Base-by-base conservation (phyloP, 768 basidiomycete species). In the Podaxis carcinomalis region DNA sequence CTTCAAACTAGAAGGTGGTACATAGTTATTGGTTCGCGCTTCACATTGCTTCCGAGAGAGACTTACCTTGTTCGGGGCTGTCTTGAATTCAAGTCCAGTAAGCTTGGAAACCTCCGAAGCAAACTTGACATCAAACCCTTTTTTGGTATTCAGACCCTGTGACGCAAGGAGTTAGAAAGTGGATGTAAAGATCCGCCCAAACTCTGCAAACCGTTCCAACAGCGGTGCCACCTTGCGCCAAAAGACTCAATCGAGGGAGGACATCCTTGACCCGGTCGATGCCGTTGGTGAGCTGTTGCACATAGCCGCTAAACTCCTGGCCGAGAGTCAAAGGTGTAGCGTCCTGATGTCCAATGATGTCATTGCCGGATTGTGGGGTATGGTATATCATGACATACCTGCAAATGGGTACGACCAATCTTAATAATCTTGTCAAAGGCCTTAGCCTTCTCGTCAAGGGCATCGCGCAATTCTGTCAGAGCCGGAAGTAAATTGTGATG, bases 271-370 rank as follows among this genome's bases (percentile, higher is more conserved):
- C 81, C 51, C 97, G 87, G 55, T 85, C 89, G 65, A 98, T 94
- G 63, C 91, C 92, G 73, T 96, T 95, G 19, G 88, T 80, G 59
- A 98, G 73, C 75, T 99, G 97, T 72, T 95, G 92, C 16, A 95
- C 97, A 75, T 99, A 99, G 37, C 97, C 97, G 60, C 91, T 93
- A 77, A 99, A 98, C 77, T 99, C 97, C 78, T 98, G 97, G 14
- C 97, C 97, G 42, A 99, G 87, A 14, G 97, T 98, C 66, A 99
- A 76, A 11, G 97, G 97, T 0, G 97, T 98, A 2, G 97, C 97
- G 74, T 99, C 97, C 89, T 97, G 70, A 37, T 21, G 37, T 49
- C 19, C 58, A 53, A 58, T 57, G 59, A 54, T 56, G 39, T 60
- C 55, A 68, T 42, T 4, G 6, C 1, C 13, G 14, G 7, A 50